Percentiles rank a stretch among this genome's conserved stretches.
Conservation (phyloP, 2,329 filamentous ascomycete genomes). For the Stagonosporopsis rhizophila region DNA sequence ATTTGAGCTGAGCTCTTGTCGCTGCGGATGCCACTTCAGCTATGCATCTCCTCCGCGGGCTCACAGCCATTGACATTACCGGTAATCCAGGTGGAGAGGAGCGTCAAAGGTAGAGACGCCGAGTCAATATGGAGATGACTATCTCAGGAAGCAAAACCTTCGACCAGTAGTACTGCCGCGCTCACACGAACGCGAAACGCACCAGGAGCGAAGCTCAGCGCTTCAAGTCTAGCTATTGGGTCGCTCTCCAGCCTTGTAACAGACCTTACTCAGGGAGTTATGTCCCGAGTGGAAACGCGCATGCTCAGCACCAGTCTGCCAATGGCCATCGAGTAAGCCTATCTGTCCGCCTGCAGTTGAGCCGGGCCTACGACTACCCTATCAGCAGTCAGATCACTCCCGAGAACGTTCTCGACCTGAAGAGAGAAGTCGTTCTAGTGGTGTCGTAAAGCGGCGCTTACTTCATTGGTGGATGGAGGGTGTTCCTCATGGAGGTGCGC, state of each 20-base stretch:
- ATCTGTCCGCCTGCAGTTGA: conserved; percentile 18
- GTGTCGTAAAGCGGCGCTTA: not conserved
- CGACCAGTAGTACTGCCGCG: conserved; percentile 4
- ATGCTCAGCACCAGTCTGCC: conserved; percentile 24
- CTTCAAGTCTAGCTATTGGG: conserved; percentile 4
- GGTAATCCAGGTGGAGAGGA: not conserved
- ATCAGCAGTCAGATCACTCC: not conserved
- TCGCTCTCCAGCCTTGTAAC: conserved; percentile 14
- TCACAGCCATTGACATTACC: no score
- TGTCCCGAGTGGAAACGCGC: conserved; percentile 23
- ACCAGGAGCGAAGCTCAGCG: not conserved
- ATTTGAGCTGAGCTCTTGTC: conserved; percentile 1
- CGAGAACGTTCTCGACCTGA: no score
- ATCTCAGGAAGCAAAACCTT: not conserved
- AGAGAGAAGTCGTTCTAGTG: not conserved
- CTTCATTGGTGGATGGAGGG: no score
- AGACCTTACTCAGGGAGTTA: conserved; percentile 12
- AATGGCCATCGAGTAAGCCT: conserved; percentile 2
- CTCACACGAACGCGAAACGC: conserved; percentile 5
- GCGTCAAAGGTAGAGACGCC: not conserved
- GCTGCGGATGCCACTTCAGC: not conserved
- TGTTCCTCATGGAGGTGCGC: no score
- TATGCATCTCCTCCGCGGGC: not conserved
- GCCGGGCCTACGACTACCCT: no score
- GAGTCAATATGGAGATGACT: not conserved